These are phyloP conservation scores for Ganoderma boninense DNA, from an alignment of 1,284 basidiomycete species.

Conservation along the genomic window DNA sequence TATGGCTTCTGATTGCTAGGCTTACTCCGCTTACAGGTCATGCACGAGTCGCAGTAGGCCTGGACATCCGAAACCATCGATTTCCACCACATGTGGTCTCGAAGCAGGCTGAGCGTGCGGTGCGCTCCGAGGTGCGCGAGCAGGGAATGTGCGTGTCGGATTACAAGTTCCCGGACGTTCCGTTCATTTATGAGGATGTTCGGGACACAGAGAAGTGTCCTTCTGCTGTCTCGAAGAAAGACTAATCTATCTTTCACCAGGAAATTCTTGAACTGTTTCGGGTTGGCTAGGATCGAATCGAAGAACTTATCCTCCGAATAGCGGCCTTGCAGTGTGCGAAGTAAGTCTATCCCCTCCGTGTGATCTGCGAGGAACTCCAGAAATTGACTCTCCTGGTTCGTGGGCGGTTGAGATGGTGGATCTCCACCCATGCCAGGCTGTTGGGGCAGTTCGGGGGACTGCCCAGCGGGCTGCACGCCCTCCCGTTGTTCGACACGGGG, in stretches of 20 bases:
- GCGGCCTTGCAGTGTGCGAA: constrained; percentile 3
- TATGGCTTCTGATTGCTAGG: constrained; percentile 19
- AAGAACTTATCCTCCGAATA: constrained; percentile 26
- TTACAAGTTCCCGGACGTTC: constrained; percentile 36
- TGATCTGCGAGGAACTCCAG: constrained; percentile 7
- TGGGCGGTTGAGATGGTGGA: not conserved
- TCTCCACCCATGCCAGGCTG: not conserved
- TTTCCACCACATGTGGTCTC: constrained; percentile 42
- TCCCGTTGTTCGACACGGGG: not conserved
- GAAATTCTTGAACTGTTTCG: constrained; percentile 28
- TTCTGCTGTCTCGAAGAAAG: constrained; percentile 14
- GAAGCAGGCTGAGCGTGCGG: constrained; percentile 36
- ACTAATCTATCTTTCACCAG: constrained; percentile 27
- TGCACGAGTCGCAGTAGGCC: constrained; percentile 36
- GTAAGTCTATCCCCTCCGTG: not conserved
- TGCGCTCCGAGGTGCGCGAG: constrained; percentile 37
- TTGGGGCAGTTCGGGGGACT: not conserved
- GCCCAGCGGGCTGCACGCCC: not conserved
- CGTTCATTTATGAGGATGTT: constrained; percentile 28
- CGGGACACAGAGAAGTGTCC: constrained; percentile 35
- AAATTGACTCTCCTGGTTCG: constrained; percentile 6
- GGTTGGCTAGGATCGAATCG: not conserved
- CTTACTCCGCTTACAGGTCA: constrained; percentile 32
- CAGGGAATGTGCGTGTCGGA: constrained; percentile 38
- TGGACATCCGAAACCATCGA: constrained; percentile 32